Evolutionary conservation across 129 eudicot species (phyloP).

Genomic region (Centaurea solstitialis): DNA sequence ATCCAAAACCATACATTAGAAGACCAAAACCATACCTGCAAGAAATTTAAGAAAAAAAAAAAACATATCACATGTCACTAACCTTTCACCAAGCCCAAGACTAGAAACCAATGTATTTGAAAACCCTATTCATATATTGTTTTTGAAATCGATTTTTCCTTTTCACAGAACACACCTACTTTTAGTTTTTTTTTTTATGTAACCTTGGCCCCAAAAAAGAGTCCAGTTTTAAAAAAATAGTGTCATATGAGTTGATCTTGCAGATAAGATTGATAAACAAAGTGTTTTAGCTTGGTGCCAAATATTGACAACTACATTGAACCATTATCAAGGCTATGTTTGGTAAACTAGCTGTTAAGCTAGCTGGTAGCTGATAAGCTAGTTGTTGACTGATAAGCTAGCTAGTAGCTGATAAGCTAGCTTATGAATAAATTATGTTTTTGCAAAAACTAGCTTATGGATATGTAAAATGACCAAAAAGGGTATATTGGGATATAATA

Average conservation of each 20-base stretch:
- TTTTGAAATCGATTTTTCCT: background rate
- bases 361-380: too few relatives aligned
- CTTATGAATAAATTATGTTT: too few relatives aligned
- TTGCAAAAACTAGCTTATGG: too few relatives aligned
- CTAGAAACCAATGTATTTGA: background rate
- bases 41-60: conserved; percentile 12
- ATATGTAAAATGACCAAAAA: too few relatives aligned
- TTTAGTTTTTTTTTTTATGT: background rate
- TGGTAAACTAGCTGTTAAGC: too few relatives aligned
- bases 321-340: too few relatives aligned
- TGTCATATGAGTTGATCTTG: background rate
- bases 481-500: too few relatives aligned
- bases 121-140: background rate
- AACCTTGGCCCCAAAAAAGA: background rate
- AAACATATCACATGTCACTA: background rate
- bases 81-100: background rate
- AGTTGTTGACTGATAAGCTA: too few relatives aligned
- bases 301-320: background rate
- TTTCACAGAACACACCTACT: background rate
- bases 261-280: background rate
- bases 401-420: too few relatives aligned
- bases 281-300: conserved; percentile 10
- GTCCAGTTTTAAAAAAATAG: background rate
- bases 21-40: conserved; percentile 89
- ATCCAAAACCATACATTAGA: conserved; percentile 94